Evolutionary conservation across 495 filamentous ascomycete genomes (phyloP).

Genomic region (Pyronema domesticum): DNA sequence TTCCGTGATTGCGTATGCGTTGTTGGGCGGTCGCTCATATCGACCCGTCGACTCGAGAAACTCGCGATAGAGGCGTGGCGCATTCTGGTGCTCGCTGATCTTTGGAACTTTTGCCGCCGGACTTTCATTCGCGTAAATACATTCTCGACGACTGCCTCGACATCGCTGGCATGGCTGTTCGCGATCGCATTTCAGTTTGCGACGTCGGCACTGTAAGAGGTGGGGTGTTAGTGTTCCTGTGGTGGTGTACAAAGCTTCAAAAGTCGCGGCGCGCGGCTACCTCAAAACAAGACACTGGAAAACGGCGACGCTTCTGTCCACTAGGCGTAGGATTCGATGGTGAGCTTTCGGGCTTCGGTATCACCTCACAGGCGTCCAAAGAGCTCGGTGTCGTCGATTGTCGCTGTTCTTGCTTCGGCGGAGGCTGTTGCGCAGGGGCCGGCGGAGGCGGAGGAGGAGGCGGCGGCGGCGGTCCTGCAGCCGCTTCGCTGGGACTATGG

Average conservation of each 20-base stretch:
- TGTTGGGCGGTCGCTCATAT: not conserved
- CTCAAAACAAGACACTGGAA: not conserved
- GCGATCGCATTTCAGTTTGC: slow-evolving; percentile 2
- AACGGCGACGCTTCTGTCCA: not conserved
- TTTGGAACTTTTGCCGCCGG: not conserved
- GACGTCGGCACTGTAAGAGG: not conserved
- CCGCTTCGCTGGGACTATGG: too few species aligned
- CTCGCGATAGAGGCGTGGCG: not conserved
- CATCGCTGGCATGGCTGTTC: slow-evolving; percentile 1
- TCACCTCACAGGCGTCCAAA: not conserved
- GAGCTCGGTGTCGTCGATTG: not conserved
- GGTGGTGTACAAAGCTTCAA: too few species aligned
- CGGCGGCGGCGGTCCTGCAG: too few species aligned
- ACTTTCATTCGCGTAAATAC: slow-evolving; percentile 1
- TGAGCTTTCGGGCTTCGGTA: not conserved
- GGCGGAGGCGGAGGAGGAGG: not conserved
- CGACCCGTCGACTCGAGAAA: not conserved
- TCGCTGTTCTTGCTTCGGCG: not conserved
- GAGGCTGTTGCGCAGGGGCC: not conserved
- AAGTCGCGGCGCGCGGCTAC: too few species aligned
- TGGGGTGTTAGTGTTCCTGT: too few species aligned
- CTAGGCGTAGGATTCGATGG: not conserved
- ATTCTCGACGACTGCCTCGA: not conserved
- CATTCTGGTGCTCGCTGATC: not conserved
- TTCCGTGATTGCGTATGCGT: not conserved